Evolutionary conservation across 345 rosid species (phyloP).

Genomic region (Brassica nigra): DNA sequence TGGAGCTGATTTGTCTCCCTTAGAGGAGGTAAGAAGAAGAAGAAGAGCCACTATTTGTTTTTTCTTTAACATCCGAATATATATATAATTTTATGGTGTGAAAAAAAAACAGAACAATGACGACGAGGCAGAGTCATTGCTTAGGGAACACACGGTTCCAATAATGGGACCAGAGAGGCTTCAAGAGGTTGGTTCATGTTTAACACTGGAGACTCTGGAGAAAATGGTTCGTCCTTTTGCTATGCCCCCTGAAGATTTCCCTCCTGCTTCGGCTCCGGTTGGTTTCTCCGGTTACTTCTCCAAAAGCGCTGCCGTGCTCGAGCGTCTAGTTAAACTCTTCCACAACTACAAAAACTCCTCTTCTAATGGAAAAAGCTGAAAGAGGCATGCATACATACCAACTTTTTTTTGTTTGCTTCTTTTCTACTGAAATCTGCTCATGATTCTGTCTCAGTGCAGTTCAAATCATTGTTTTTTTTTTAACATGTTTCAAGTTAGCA

Average conservation of each 20-base stretch:
- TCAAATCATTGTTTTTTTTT: neutral
- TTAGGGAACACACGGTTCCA: slow-evolving; percentile 94
- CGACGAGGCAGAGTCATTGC: slow-evolving; percentile 71
- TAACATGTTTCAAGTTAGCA: neutral
- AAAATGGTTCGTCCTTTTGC: slow-evolving; percentile 90
- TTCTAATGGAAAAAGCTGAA: slow-evolving; percentile 37
- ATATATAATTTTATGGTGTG: neutral
- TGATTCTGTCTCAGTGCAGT: slow-evolving; percentile 6
- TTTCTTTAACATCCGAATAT: neutral
- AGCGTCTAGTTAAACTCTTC: slow-evolving; percentile 77
- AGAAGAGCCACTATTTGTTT: neutral
- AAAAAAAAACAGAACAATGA: slow-evolving; percentile 53
- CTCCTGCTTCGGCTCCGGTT: slow-evolving; percentile 85
- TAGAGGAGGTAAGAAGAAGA: slow-evolving; percentile 56
- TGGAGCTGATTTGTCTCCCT: slow-evolving; percentile 95
- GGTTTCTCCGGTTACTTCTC: slow-evolving; percentile 97
- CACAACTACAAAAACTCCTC: slow-evolving; percentile 65
- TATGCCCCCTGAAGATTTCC: slow-evolving; percentile 98
- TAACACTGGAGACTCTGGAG: slow-evolving; percentile 91
- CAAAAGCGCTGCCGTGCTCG: slow-evolving; percentile 90
- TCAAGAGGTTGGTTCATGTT: slow-evolving; percentile 86
- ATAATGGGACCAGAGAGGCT: slow-evolving; percentile 99
- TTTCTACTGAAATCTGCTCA: neutral
- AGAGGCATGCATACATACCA: neutral
- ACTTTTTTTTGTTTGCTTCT: neutral